Base-by-base conservation (phyloP, 352 stramenopile species). In the Globisporangium parvum region DNA sequence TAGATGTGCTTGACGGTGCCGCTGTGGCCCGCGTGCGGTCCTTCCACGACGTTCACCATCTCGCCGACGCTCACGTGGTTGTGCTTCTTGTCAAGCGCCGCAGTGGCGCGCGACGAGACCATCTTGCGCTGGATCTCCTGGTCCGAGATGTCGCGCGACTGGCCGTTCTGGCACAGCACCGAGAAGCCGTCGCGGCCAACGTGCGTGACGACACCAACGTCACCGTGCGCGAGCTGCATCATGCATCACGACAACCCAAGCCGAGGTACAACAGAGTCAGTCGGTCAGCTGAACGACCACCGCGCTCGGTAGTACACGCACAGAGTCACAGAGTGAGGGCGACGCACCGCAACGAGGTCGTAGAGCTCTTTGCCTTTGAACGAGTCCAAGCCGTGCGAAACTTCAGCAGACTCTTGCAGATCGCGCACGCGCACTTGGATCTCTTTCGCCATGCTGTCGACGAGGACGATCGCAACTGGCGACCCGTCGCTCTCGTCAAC, bases 1-100 rank as follows among this genome's bases (percentile, higher is more conserved):
- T 96, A 93, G 55, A 96, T 95, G 67, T 96, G 87, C 61, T 96
- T 96, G 41, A 96, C 84, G 0, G 85, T 96, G n/a, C 87, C 87
- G 44, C 80, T 91, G 64, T 94, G 81, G 26, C 87, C 85, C 11
- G 75, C 59, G 53, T 91, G 89, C 6, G 80, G 70, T 2, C 87
- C 87, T 60, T 95, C 86, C 15, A 96, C 78, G 20, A 96, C 80
- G 51, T 94, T 93, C 44, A 95, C 87, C 80, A 95, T 93, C 63
- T 94, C 85, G 14, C 87, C 87, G 48, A 95, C 82, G 47, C 80
- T 92, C 42, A 96, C 82, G 58, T 93, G 83, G 61, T 96, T 96
- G 58, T 92, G 83, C 49, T 95, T 93, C 65, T 92, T 93, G 71
- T 96, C 87, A 39, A 95, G 61, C 23, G 80, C 81, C 8, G 82